Evolutionary conservation across 106 monocot species (phyloP).

Genomic region (Dendrobium huoshanense): DNA sequence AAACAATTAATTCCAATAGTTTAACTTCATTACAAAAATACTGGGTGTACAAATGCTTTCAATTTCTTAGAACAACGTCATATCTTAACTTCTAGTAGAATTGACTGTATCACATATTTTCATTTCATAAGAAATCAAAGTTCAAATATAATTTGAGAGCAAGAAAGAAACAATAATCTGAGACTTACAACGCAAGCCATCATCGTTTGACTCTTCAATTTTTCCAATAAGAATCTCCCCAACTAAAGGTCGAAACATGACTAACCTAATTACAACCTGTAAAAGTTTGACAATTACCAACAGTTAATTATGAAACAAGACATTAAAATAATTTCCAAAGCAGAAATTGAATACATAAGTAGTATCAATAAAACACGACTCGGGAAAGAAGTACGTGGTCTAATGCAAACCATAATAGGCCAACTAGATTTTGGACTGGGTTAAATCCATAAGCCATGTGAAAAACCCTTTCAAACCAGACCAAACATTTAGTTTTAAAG

Average conservation of each 20-base stretch:
- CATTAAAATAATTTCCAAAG: neutral
- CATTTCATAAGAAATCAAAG: neutral
- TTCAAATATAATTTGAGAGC: neutral
- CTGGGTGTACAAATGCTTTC: neutral
- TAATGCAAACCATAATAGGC: neutral
- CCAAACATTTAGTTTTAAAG: neutral
- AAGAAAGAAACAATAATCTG: neutral
- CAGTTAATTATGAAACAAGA: neutral
- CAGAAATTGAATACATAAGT: neutral
- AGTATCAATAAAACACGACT: neutral
- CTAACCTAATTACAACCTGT: slow-evolving; percentile 71
- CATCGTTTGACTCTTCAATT: slow-evolving; percentile 54
- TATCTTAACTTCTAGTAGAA: neutral
- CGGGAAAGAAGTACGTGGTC: neutral
- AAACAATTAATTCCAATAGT: neutral
- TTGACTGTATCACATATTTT: neutral
- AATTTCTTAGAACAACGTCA: neutral
- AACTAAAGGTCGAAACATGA: slow-evolving; percentile 78
- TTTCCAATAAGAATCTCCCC: slow-evolving; percentile 69
- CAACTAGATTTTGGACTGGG: neutral
- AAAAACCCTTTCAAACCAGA: neutral
- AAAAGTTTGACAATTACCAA: slow-evolving; percentile 1
- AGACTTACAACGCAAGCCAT: slow-evolving; percentile 63
- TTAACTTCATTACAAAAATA: neutral
- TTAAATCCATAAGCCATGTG: neutral